Evolutionary conservation across 345 rosid species (phyloP), one percentile per base, ranked within the genome.

Genomic region (Pistacia atlantica): DNA sequence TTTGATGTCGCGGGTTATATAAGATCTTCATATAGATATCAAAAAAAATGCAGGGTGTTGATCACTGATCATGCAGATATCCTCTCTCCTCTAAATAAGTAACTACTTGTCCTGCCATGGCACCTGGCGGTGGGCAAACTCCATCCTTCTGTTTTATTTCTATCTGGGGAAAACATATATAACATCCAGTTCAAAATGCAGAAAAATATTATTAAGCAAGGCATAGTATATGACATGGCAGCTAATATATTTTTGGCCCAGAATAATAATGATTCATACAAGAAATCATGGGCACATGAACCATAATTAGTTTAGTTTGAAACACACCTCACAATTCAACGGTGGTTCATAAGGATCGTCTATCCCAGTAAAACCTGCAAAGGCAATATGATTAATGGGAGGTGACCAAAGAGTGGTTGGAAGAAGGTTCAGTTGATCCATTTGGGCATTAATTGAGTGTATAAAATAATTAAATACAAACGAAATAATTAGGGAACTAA

Each of bases 291-390:
- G 14, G 45, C 37, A 11, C 42, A 25, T 22, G 25, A 62, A 62
- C 1, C 58, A 35, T 16, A 42, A 55, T 51, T 12, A 51, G 56
- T 14, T 70, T 18, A 52, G 48, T 57, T 67, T 8, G 13, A 72
- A 22, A 55, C 71, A 61, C 87, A 92, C 97, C 96, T 95, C 98
- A 46, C 97, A 90, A 16, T 86, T 89, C 83, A 91, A 70, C 7
- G 99, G 98, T 1, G 94, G 88, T 81, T 95, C 98, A 31, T 95
- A 93, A 2, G 96, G 96, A 74, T 95, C 99, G 82, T 95, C 99
- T 67, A 95, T 92, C 62, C 99, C 98, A 5, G 99, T 91, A 81
- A 95, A 93, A 82, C 98, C 98, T 93, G 86, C 77, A 82, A 70
- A 42, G 46, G 46, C 65, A 65, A 67, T 17, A 37, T 42, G 25